phyloP scores from a whole-genome alignment of 371 early-diverging fungal genomes.

The Mucor velutinosus region DNA sequence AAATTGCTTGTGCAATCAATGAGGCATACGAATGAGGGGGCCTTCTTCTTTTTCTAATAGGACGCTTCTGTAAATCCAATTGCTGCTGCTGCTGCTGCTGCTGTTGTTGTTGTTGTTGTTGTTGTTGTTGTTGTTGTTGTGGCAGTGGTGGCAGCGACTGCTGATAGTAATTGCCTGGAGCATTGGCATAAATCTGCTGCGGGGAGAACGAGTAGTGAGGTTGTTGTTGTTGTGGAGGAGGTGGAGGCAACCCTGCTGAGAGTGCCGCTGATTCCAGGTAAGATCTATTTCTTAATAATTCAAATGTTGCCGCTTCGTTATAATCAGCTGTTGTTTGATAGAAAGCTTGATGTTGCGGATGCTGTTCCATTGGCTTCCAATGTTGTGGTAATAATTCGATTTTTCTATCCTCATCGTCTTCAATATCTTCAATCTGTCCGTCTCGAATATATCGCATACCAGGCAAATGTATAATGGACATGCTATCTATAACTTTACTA shows the following conservation, averaged over 20 bases:
- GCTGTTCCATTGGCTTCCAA: slow-evolving; percentile 15
- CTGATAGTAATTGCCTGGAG: slow-evolving; percentile 7
- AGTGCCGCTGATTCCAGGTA: slow-evolving; percentile 7
- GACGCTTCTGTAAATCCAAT: slow-evolving; percentile 18
- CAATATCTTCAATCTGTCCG: slow-evolving; percentile 18
- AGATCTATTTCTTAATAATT: slow-evolving; percentile 20
- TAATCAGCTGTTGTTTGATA: slow-evolving; percentile 20
- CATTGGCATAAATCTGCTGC: slow-evolving; percentile 10
- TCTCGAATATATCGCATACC: slow-evolving; percentile 25
- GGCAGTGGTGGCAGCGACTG: background rate
- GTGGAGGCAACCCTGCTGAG: slow-evolving; percentile 18
- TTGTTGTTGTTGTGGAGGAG: slow-evolving; percentile 17
- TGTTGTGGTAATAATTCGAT: slow-evolving; percentile 11
- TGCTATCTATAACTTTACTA: background rate
- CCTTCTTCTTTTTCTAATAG: slow-evolving; percentile 49
- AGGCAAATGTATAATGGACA: slow-evolving; percentile 23
- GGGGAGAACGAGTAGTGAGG: slow-evolving; percentile 16
- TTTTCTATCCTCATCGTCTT: slow-evolving; percentile 6
- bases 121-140: slow-evolving; percentile 14
- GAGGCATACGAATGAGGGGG: slow-evolving; percentile 78
- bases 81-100: slow-evolving; percentile 23
- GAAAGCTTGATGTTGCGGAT: background rate
- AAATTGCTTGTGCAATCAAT: slow-evolving; percentile 73
- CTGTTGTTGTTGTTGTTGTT: slow-evolving; percentile 13
- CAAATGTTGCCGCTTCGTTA: slow-evolving; percentile 8